Conservation (phyloP, 2,329 filamentous ascomycete species). For the Xylariales sp. region DNA sequence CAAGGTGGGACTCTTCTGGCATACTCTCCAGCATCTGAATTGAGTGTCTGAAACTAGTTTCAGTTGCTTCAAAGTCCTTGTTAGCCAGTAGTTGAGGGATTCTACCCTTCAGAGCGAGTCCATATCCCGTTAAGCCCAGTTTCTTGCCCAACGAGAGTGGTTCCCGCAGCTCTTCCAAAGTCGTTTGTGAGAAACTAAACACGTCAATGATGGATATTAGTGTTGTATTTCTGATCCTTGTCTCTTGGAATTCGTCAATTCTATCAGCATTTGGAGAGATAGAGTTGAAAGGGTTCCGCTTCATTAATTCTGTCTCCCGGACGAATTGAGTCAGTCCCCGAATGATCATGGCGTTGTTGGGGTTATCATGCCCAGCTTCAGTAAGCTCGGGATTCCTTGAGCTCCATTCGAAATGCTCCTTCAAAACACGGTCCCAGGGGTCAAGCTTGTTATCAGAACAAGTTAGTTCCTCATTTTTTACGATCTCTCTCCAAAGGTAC, state of each 20-base stretch:
- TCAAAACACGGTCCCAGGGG: background rate
- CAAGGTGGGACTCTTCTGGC: background rate
- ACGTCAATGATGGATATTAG: background rate
- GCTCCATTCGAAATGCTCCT: background rate
- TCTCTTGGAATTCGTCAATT: background rate
- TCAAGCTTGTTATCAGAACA: no score
- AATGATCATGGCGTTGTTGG: background rate
- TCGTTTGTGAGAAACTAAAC: background rate
- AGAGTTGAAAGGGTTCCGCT: background rate
- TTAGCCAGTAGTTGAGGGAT: background rate
- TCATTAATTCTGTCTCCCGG: background rate
- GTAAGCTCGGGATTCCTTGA: background rate
- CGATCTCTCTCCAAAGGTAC: no score
- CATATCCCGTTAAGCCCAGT: background rate
- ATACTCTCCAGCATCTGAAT: background rate
- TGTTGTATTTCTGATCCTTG: background rate
- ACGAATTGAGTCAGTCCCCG: background rate
- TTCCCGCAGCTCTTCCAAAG: background rate
- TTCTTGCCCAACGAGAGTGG: background rate
- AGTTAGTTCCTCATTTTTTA: no score
- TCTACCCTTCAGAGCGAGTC: background rate
- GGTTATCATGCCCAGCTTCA: background rate
- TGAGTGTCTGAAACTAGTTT: background rate
- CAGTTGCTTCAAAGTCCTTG: background rate
- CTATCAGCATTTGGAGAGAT: background rate